Evolutionary conservation across 305 asterid species (phyloP), one percentile per base, ranked within the genome.

Genomic region (Andrographis paniculata): DNA sequence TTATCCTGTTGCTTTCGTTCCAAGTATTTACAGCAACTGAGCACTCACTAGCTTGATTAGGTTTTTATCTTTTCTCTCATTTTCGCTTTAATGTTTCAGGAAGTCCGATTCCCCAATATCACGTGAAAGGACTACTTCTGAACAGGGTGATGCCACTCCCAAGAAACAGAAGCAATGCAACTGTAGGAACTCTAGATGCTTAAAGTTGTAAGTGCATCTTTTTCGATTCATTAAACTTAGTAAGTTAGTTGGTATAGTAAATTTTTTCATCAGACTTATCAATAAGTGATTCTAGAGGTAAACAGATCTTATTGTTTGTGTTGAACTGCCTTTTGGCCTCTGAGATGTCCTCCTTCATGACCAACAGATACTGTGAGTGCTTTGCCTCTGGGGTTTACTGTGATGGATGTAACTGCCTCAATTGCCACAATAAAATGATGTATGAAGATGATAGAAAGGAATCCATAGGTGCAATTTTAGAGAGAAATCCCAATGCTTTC

Each of bases 131-230:
- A 38, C 52, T 45, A 58, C 33, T 48, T 35, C 37, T 52, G 75
- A 77, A 22, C 56, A 42, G 55, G 71, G 46, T 47, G 73, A 77
- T 36, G 65, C 68, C 56, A 75, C 82, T 58, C 92, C 88, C n/a
- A 80, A 73, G 72, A 84, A 73, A 67, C 75, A 58, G 72, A 84
- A 80, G 71, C 81, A 71, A 48, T 84, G 95, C 65, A 80, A 65
- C 45, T 84, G 95, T 63, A 80, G 65, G 66, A 77, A 66, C 48
- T 80, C 92, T 1, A 75, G 78, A 52, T 84, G 95, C 73, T 68
- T 84, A 66, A 84, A 84, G 67, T 42, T 80, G 92, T 80, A 74
- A 77, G 95, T 69, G 44, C 41, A 58, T 15, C 55, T n/a, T 35
- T 27, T 20, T 8, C 30, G 30, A 3, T 47, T 52, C 46, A 48